Evolutionary conservation across 2,329 filamentous ascomycete species (phyloP).

Genomic region (Xylaria sp.): DNA sequence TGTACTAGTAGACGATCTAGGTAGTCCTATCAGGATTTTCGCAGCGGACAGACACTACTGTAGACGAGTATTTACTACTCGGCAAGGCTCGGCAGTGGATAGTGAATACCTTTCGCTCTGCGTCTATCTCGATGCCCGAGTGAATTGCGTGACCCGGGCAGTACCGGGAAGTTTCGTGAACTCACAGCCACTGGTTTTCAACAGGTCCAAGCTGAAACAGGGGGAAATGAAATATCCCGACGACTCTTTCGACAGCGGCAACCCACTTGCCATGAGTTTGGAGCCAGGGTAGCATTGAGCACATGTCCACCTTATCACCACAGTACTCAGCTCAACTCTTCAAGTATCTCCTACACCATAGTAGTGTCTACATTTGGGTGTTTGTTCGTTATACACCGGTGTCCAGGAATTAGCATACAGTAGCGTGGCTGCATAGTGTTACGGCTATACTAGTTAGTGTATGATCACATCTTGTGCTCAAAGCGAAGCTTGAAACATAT

Average conservation of each 20-base stretch:
- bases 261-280: not conserved
- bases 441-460: too few species aligned
- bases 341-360: too few species aligned
- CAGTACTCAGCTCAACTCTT: not conserved
- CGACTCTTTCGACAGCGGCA: not conserved
- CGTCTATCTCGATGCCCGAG: slow-evolving; percentile 18
- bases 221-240: not conserved
- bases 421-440: too few species aligned
- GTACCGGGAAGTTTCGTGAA: not conserved
- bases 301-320: too few species aligned
- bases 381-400: too few species aligned
- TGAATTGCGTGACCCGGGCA: not conserved
- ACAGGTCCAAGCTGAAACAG: slow-evolving; percentile 9
- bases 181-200: not conserved
- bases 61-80: too few species aligned
- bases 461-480: not conserved
- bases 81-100: too few species aligned
- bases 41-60: not conserved
- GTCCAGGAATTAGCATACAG: too few species aligned
- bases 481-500: too few species aligned
- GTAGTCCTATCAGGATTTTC: not conserved
- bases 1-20: not conserved
- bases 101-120: slow-evolving; percentile 2
- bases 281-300: not conserved
- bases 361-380: too few species aligned